phyloP scores from a whole-genome alignment of 495 filamentous ascomycete species.

The Platismatia glauca region DNA sequence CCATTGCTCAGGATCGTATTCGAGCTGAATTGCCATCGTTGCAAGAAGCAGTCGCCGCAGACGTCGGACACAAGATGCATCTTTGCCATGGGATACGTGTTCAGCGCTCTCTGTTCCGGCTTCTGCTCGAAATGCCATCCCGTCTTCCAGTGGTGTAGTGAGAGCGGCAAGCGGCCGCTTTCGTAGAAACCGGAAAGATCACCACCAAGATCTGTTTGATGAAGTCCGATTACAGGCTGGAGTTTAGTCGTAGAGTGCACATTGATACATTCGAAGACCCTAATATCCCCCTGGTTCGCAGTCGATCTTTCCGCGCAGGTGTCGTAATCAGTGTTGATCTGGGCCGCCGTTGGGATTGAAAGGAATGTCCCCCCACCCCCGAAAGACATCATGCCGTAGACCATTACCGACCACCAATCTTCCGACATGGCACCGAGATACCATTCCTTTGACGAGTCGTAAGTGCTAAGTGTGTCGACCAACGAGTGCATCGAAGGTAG shows the following conservation, averaged over 20 bases:
- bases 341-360: conserved; percentile 39
- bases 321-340: conserved; percentile 32
- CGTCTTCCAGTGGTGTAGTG: conserved; percentile 51
- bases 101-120: conserved; percentile 34
- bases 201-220: conserved; percentile 43
- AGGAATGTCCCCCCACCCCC: conserved; percentile 54
- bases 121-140: conserved; percentile 52
- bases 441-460: conserved; percentile 39
- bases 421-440: conserved; percentile 52
- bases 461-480: conserved; percentile 37
- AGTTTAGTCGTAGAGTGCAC: conserved; percentile 41
- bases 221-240: conserved; percentile 43
- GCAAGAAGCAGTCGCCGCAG: conserved; percentile 51
- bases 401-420: conserved; percentile 39
- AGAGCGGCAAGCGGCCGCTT: conserved; percentile 40
- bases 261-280: conserved; percentile 43
- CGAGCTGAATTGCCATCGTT: conserved; percentile 51
- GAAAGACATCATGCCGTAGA: conserved; percentile 46
- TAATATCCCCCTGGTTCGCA: background rate
- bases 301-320: conserved; percentile 29
- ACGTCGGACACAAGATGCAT: conserved; percentile 40
- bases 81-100: conserved; percentile 37
- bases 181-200: conserved; percentile 51
- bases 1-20: conserved; percentile 50
- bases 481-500: conserved; percentile 45